These are phyloP conservation scores for Gaeumannomyces tritici DNA, from an alignment of 2,329 filamentous ascomycete genomes.

Conservation along the genomic window DNA sequence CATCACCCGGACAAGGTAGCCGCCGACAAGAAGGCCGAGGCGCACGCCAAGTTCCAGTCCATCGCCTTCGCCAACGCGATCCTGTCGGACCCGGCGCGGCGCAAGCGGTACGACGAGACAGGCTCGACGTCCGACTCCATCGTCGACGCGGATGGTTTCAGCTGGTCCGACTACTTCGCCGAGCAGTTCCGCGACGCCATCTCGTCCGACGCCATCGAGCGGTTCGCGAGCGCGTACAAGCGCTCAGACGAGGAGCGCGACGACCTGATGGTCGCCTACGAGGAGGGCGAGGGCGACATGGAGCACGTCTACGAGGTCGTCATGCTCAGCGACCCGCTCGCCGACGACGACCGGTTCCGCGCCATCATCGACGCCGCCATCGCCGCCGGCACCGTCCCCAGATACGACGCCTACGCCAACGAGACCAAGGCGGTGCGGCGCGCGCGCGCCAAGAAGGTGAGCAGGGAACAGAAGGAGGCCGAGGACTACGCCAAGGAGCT, in stretches of 20 bases:
- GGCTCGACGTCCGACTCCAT: slow-evolving; percentile 82
- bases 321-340: slow-evolving; percentile 75
- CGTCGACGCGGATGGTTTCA: slow-evolving; percentile 69
- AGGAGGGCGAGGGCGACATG: slow-evolving; percentile 64
- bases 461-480: slow-evolving; percentile 62
- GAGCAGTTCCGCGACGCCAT: slow-evolving; percentile 74
- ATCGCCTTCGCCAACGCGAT: slow-evolving; percentile 92
- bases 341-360: slow-evolving; percentile 81
- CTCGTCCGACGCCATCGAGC: slow-evolving; percentile 62
- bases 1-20: slow-evolving; percentile 86
- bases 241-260: slow-evolving; percentile 74
- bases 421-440: slow-evolving; percentile 60
- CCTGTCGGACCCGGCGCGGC: slow-evolving; percentile 71
- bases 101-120: slow-evolving; percentile 80
- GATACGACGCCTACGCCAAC: slow-evolving; percentile 59
- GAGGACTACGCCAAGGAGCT: slow-evolving; percentile 66
- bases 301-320: slow-evolving; percentile 68
- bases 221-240: slow-evolving; percentile 72
- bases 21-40: slow-evolving; percentile 56
- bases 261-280: slow-evolving; percentile 71
- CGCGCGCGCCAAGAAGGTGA: slow-evolving; percentile 49
- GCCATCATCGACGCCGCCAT: slow-evolving; percentile 76
- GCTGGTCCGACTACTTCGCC: slow-evolving; percentile 85
- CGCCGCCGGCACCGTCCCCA: slow-evolving; percentile 52
- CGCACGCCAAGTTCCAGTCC: slow-evolving; percentile 76